Base-by-base conservation (phyloP, 2,329 filamentous ascomycete species). In the Xylariaceae sp. region DNA sequence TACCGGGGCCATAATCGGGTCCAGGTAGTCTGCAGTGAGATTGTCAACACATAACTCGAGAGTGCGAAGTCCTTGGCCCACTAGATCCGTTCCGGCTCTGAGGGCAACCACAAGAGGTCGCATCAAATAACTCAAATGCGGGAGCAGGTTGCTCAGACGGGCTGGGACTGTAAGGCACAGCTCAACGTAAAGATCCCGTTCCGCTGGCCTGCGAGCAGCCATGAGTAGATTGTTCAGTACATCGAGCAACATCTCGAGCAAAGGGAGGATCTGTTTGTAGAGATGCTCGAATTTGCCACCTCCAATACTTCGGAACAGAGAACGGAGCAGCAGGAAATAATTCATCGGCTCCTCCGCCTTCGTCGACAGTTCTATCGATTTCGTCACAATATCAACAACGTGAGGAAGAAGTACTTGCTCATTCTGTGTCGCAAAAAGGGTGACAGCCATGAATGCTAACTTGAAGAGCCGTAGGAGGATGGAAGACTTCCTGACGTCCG, bases 361-460 rank as follows among this genome's bases (percentile, higher is more conserved):
- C 6, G 94, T 95, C 1, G 92, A 96, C 36, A 97, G 77, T 71
- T 97, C 90, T 58, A 99, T 96, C 8, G 92, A 97, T 71, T 95
- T 92, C 12, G 92, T 96, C 57, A 99, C 90, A 60, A 99, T 95
- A 68, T 95, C 95, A 51, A 95, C 92, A 47, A 99, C 92, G 69
- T 99, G 94, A 0, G 95, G 95, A 49, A 97, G 78, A 13, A 99
- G 78, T 2, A 99, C 91, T 68, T 94, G 88, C 72, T 99, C 94
- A 64, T 99, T 99, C 67, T 96, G 92, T 8, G 83, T 80, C 0
- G 91, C 91, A 70, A 99, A 99, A 1, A 99, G 78, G 0, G 94
- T 99, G 37, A 99, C 94, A 0, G 95, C 95, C 94, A 99, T 99
- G 71, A 99, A 99, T 0, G 92, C 95, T 47, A 99, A 74, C 72